Conservation (phyloP, 306 rosid species). For the Prinsepia uniflora region DNA sequence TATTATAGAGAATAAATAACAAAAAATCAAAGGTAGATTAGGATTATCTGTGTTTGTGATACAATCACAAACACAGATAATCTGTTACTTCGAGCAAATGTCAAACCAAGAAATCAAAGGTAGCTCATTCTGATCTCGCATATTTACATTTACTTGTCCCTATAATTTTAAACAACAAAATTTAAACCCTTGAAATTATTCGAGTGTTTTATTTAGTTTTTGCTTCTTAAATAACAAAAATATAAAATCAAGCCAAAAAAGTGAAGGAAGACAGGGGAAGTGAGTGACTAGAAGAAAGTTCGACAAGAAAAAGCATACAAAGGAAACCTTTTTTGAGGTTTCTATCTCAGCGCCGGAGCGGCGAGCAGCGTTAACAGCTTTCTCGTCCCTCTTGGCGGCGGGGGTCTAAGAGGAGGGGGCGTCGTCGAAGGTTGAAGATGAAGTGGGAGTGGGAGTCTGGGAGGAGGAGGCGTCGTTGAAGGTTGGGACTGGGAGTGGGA, state of each 20-base stretch:
- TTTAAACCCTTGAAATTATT: neutral
- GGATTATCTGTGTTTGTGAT: no score
- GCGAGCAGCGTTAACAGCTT: slow-evolving; percentile 94
- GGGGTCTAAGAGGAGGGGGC: slow-evolving; percentile 25
- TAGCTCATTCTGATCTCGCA: neutral
- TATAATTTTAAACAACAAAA: neutral
- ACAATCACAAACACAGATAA: no score
- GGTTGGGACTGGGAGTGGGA: no score
- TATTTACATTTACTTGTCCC: neutral
- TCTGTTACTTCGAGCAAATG: neutral
- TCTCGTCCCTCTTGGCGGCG: slow-evolving; percentile 86
- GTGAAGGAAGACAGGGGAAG: neutral
- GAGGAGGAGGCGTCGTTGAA: no score
- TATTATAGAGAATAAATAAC: no score
- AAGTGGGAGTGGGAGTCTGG: no score
- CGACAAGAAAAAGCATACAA: neutral
- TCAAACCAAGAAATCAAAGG: neutral
- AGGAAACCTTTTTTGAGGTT: slow-evolving; percentile 61
- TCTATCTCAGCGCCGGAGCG: slow-evolving; percentile 82
- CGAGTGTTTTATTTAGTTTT: neutral
- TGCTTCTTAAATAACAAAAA: neutral
- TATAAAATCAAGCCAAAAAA: neutral
- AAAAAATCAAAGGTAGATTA: no score
- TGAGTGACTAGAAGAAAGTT: neutral
- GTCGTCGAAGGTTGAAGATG: no score